Percentiles rank a stretch among this genome's conserved stretches.
Evolutionary conservation across 345 rosid genomes (phyloP).

Genomic region (Mercurialis annua): DNA sequence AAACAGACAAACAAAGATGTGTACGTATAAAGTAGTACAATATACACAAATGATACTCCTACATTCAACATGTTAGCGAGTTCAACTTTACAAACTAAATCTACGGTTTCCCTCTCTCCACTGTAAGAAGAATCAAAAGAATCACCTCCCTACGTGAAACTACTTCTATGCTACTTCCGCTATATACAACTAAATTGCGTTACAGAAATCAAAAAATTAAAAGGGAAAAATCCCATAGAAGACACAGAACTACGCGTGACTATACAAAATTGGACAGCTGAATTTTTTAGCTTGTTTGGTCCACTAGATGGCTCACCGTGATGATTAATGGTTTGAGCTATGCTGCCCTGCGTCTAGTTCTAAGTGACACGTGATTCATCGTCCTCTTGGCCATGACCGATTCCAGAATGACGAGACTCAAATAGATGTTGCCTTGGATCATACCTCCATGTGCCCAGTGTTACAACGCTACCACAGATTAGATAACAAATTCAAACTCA

Average conservation of each 20-base stretch:
- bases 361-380: slow-evolving; percentile 7
- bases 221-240: neutral
- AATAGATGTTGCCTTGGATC: slow-evolving; percentile 10
- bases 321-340: slow-evolving; percentile 9
- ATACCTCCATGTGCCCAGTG: slow-evolving; percentile 30
- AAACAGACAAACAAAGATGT: no score
- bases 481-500: neutral
- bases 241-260: neutral
- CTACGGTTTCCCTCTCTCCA: neutral
- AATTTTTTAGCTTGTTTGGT: slow-evolving; percentile 10
- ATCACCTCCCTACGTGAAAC: neutral
- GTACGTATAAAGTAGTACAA: no score
- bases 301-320: slow-evolving; percentile 7
- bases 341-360: slow-evolving; percentile 11
- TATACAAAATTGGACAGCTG: slow-evolving; percentile 22
- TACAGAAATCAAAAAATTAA: neutral
- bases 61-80: neutral
- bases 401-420: slow-evolving; percentile 15
- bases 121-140: neutral
- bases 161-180: slow-evolving; percentile 2
- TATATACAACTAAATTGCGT: neutral
- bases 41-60: no score
- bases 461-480: neutral
- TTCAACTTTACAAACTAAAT: neutral
- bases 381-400: slow-evolving; percentile 19